Conservation (phyloP, 108 stramenopile species). For the Skeletonema potamos region DNA sequence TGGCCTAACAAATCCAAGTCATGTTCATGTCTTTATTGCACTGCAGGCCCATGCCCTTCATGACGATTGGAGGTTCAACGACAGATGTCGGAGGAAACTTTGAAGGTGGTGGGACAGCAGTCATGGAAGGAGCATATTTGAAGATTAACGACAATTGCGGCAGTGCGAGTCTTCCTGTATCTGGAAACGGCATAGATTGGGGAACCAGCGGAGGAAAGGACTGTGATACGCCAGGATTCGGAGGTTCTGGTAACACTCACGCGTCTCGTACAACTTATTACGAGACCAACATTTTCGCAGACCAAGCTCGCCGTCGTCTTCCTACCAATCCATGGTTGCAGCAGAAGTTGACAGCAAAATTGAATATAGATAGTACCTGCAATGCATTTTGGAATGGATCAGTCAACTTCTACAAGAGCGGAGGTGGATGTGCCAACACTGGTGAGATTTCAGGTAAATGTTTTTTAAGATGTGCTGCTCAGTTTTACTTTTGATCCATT, state of each 20-base stretch:
- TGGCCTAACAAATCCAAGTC: not conserved
- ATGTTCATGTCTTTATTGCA: slow-evolving; percentile 4
- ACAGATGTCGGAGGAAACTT: slow-evolving; percentile 1
- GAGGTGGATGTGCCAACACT: slow-evolving; percentile 18
- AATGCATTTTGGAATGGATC: slow-evolving; percentile 29
- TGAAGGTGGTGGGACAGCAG: not conserved
- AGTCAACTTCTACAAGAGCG: slow-evolving; percentile 20
- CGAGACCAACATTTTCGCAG: slow-evolving; percentile 16
- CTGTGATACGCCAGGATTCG: not conserved
- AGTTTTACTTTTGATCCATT: no score
- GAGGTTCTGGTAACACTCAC: not conserved
- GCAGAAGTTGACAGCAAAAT: not conserved
- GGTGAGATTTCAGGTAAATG: slow-evolving; percentile 12
- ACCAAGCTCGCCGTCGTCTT: slow-evolving; percentile 8
- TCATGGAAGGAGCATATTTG: not conserved
- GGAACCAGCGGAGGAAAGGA: not conserved
- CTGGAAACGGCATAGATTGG: slow-evolving; percentile 6
- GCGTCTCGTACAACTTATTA: slow-evolving; percentile 16
- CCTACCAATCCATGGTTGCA: slow-evolving; percentile 18
- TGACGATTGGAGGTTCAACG: not conserved
- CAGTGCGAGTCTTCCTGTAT: not conserved
- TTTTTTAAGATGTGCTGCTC: no score
- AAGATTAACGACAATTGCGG: not conserved
- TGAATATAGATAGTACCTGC: slow-evolving; percentile 14
- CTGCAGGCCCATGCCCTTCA: slow-evolving; percentile 25